Evolutionary conservation across 2,329 filamentous ascomycete species (phyloP).

Genomic region (Cladophialophora bantiana): DNA sequence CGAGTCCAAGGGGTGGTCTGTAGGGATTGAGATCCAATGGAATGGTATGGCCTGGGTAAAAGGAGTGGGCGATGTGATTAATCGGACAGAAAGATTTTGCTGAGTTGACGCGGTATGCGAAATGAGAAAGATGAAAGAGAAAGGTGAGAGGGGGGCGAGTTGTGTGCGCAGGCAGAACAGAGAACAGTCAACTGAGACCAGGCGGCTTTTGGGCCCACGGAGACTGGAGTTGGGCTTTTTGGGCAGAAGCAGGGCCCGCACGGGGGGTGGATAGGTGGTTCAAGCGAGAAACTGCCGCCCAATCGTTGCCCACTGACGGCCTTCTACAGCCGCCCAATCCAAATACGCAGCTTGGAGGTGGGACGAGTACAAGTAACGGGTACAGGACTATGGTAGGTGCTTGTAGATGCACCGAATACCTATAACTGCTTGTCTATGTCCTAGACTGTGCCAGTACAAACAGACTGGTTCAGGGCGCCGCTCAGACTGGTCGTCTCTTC

Average conservation of each 20-base stretch:
- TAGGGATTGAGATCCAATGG: conserved; percentile 29
- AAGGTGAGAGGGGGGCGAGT: conserved; percentile 22
- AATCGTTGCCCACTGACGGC: conserved; percentile 12
- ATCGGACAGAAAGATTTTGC: conserved; percentile 16
- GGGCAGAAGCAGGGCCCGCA: background rate
- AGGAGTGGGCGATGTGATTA: conserved; percentile 28
- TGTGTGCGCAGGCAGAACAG: conserved; percentile 35
- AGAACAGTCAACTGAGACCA: conserved; percentile 11
- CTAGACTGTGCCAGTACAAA: background rate
- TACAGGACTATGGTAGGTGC: background rate
- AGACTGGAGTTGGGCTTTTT: too few relatives aligned
- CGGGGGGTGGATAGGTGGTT: conserved; percentile 11
- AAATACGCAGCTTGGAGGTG: conserved; percentile 1
- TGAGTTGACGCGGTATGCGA: conserved; percentile 16
- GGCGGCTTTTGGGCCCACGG: background rate
- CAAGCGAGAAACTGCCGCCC: conserved; percentile 23
- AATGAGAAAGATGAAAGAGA: conserved; percentile 25
- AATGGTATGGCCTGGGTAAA: conserved; percentile 15
- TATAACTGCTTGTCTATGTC: background rate
- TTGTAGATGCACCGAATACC: too few relatives aligned
- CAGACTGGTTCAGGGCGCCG: too few relatives aligned
- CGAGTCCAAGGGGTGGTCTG: conserved; percentile 23
- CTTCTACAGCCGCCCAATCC: conserved; percentile 3
- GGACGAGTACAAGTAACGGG: background rate
- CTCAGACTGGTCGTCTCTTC: background rate